These are phyloP conservation scores for Chlamydomonas incerta DNA, from an alignment of 139 green algal species.

Conservation along the genomic window DNA sequence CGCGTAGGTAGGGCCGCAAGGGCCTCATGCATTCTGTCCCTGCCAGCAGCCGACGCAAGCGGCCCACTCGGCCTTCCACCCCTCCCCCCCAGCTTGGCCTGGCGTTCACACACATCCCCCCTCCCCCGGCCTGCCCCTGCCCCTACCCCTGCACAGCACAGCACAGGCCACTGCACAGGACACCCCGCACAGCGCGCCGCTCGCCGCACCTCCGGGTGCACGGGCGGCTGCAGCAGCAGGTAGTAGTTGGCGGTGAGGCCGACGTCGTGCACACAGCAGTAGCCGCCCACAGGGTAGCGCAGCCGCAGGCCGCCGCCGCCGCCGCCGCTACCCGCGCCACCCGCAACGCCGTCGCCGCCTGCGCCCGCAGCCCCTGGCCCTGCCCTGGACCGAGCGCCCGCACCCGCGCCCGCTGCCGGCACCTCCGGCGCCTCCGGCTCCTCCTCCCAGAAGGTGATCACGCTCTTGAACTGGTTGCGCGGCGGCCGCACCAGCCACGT, in stretches of 20 bases:
- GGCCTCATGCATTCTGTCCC: too few species aligned
- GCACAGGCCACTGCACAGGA: not conserved
- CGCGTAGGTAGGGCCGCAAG: too few species aligned
- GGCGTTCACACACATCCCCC: too few species aligned
- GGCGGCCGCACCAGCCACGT: not conserved
- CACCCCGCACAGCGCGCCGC: not conserved
- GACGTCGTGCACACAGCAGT: conserved; percentile 56
- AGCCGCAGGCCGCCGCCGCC: not conserved
- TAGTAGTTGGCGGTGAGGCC: conserved; percentile 52
- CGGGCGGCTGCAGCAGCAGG: conserved; percentile 36
- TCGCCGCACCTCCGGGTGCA: not conserved
- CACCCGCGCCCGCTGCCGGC: not conserved
- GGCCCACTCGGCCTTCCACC: too few species aligned
- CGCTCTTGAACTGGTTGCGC: conserved; percentile 1
- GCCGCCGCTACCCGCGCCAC: not conserved
- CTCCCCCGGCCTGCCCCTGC: too few species aligned
- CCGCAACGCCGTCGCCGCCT: not conserved
- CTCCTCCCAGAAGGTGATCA: conserved; percentile 66
- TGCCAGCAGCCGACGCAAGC: too few species aligned
- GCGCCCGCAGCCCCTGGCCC: too few species aligned
- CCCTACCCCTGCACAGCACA: too few species aligned
- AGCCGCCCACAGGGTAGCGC: not conserved
- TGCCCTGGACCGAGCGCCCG: too few species aligned
- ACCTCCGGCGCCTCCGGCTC: not conserved
- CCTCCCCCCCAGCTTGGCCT: too few species aligned